These are phyloP conservation scores for Lupinus albus DNA, from an alignment of 306 rosid species.

Conservation along the genomic window DNA sequence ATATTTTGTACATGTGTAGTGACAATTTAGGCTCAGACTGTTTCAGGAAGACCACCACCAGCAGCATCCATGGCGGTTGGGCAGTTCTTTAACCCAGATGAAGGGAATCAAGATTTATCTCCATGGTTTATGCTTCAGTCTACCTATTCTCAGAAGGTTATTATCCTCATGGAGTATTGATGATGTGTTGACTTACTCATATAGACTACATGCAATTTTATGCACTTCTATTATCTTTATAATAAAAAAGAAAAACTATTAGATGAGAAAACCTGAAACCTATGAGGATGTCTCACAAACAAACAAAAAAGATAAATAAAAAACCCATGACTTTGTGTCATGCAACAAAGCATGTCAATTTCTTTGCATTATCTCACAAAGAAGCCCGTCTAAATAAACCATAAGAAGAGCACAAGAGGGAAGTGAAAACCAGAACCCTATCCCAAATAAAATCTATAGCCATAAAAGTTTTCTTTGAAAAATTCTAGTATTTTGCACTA, in stretches of 20 bases:
- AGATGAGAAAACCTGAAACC: not conserved
- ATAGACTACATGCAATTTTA: constrained; percentile 17
- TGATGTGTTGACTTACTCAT: constrained; percentile 9
- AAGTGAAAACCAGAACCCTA: too few species aligned
- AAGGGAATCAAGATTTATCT: constrained; percentile 72
- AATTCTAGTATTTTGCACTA: too few species aligned
- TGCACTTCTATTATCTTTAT: constrained; percentile 34
- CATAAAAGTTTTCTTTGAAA: too few species aligned
- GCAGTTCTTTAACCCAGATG: constrained; percentile 90
- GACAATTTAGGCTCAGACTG: constrained; percentile 70
- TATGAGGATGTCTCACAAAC: not conserved
- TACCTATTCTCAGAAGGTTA: constrained; percentile 72
- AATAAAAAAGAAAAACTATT: not conserved
- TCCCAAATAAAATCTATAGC: too few species aligned
- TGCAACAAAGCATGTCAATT: not conserved
- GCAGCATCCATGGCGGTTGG: constrained; percentile 99
- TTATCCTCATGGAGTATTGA: constrained; percentile 36
- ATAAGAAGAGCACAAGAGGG: not conserved
- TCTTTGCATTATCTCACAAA: not conserved
- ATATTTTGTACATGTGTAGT: constrained; percentile 40
- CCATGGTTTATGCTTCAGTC: constrained; percentile 79
- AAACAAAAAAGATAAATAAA: not conserved
- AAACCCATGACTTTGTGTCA: not conserved
- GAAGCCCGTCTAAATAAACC: not conserved
- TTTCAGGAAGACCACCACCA: constrained; percentile 99